A percentile compares a stretch with the other conserved stretches of the same genome.
These are phyloP conservation scores for Diutina pseudorugosa DNA, from an alignment of 1,139 yeast genomes.

Conservation along the genomic window DNA sequence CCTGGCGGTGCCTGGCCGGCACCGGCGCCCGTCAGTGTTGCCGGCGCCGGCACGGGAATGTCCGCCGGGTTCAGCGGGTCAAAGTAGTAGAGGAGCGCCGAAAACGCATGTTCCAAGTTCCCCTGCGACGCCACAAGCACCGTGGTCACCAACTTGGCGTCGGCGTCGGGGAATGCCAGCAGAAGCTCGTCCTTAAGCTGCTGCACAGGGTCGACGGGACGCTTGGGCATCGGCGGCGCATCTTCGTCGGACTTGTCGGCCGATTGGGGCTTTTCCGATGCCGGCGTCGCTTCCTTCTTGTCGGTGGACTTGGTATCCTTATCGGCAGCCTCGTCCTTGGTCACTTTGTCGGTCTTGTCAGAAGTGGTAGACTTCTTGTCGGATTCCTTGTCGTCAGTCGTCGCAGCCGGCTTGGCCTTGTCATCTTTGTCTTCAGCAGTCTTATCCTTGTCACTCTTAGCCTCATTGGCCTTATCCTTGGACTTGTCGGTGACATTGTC, in stretches of 20 bases:
- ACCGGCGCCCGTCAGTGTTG: not conserved
- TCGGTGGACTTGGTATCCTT: not conserved
- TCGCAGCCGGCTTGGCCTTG: not conserved
- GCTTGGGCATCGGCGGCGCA: constrained; percentile 63
- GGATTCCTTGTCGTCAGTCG: not conserved
- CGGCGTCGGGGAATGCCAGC: constrained; percentile 76
- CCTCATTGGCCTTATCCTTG: not conserved
- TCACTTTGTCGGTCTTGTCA: constrained; percentile 7
- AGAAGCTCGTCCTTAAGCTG: constrained; percentile 42
- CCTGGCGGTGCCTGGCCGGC: not conserved
- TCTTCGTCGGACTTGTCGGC: constrained; percentile 9
- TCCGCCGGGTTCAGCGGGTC: constrained; percentile 56
- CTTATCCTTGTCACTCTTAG: constrained; percentile 1
- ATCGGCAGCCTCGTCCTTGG: not conserved
- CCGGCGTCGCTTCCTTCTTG: not conserved
- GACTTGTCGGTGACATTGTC: not conserved
- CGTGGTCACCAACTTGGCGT: constrained; percentile 60
- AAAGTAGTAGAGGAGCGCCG: constrained; percentile 67
- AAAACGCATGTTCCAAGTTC: constrained; percentile 72
- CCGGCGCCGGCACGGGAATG: constrained; percentile 8
- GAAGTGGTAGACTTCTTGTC: not conserved
- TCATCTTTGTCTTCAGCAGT: not conserved
- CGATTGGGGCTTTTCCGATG: not conserved
- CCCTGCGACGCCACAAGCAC: constrained; percentile 81
- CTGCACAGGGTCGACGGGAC: constrained; percentile 51